Percentiles rank a stretch among this genome's conserved stretches.
Conservation (phyloP, 495 filamentous ascomycete species). For the Hypoxylon fragiforme region DNA sequence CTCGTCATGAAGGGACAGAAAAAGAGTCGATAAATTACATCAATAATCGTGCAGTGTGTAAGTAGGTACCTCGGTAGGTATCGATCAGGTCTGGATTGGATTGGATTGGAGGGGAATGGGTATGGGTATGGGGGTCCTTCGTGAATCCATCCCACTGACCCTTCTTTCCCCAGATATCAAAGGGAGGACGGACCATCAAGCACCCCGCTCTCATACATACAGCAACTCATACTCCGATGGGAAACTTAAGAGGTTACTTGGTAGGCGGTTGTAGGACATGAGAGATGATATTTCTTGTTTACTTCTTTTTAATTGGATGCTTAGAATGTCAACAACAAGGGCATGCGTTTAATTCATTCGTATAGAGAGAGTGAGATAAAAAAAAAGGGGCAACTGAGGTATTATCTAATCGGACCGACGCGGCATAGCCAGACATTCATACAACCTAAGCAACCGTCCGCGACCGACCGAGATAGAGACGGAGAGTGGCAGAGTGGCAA, state of each 20-base stretch:
- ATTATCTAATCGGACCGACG: slow-evolving; percentile 30
- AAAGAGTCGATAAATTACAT: slow-evolving; percentile 6
- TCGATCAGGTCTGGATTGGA: slow-evolving; percentile 19
- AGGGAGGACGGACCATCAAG: too few relatives aligned
- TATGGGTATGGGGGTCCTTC: too few relatives aligned
- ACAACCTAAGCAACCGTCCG: background rate
- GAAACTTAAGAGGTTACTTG: slow-evolving; percentile 4
- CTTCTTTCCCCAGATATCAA: slow-evolving; percentile 12
- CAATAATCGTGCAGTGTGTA: background rate
- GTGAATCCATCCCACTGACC: slow-evolving; percentile 22
- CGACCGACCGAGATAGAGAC: background rate
- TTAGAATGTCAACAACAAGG: too few relatives aligned
- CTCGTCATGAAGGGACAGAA: slow-evolving; percentile 24
- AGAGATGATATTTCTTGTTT: slow-evolving; percentile 1
- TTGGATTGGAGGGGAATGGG: too few relatives aligned
- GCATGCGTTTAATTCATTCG: too few relatives aligned
- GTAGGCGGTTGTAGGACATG: background rate
- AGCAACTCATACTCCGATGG: background rate
- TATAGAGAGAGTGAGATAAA: background rate
- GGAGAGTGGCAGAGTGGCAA: background rate
- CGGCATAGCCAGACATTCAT: slow-evolving; percentile 7
- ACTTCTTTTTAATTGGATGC: slow-evolving; percentile 7
- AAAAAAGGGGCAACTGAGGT: slow-evolving; percentile 9
- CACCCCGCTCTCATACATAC: slow-evolving; percentile 18
- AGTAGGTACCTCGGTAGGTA: background rate